Conservation (phyloP, 164 flowering plant species). For the Macadamia tetraphylla region DNA sequence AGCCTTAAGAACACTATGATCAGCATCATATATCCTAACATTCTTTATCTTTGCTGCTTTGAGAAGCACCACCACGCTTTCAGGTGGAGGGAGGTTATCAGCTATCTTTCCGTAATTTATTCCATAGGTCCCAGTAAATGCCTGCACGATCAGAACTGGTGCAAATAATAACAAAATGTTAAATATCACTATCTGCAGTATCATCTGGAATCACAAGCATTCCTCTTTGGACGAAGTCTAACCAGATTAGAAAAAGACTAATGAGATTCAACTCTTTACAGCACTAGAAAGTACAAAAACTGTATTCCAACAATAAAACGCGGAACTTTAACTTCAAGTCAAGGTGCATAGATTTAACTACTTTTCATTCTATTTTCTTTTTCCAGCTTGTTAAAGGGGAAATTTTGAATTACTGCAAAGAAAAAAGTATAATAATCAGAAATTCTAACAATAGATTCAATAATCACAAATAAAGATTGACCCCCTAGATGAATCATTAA, state of each 20-base stretch:
- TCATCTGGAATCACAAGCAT: background rate
- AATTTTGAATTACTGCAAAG: too few relatives aligned
- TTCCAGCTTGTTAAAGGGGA: too few relatives aligned
- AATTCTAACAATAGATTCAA: too few relatives aligned
- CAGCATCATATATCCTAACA: constrained; percentile 52
- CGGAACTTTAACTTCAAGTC: background rate
- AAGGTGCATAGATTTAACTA: too few relatives aligned
- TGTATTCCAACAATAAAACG: too few relatives aligned
- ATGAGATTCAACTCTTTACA: too few relatives aligned
- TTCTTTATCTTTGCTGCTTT: constrained; percentile 51
- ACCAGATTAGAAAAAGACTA: background rate
- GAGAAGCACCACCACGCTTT: constrained; percentile 45
- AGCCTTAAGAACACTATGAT: constrained; percentile 56
- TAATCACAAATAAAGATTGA: too few relatives aligned
- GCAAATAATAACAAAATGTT: background rate
- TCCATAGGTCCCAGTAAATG: constrained; percentile 60
- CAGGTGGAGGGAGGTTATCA: constrained; percentile 58
- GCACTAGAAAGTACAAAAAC: too few relatives aligned
- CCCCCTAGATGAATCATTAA: too few relatives aligned
- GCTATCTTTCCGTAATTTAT: constrained; percentile 66
- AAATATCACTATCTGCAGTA: background rate
- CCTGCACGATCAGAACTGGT: constrained; percentile 13
- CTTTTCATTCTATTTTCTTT: too few relatives aligned
- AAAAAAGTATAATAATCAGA: too few relatives aligned
- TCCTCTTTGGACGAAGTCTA: background rate